A percentile compares a stretch with the other conserved stretches of the same genome.
These are phyloP conservation scores for Fonsecaea pedrosoi DNA, from an alignment of 2,329 filamentous ascomycete genomes.

Conservation along the genomic window DNA sequence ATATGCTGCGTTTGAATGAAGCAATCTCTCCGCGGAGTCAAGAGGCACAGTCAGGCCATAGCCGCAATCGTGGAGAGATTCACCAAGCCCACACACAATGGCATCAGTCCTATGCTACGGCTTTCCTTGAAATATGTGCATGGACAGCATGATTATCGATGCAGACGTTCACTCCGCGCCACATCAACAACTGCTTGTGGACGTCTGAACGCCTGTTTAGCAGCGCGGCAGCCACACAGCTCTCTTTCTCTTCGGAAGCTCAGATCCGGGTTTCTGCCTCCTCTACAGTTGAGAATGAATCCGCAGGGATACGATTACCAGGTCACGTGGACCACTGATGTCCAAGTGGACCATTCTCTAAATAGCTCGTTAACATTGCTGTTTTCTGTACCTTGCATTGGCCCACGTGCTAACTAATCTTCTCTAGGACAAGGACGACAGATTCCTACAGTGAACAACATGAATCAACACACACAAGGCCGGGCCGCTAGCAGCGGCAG, in stretches of 20 bases:
- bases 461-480: slow-evolving; percentile 34
- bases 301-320: not conserved
- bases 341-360: slow-evolving; percentile 4
- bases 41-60: not conserved
- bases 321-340: not conserved
- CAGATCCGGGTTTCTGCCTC: not conserved
- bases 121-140: not conserved
- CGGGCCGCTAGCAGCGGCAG: slow-evolving; percentile 34
- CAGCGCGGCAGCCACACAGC: not conserved
- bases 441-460: slow-evolving; percentile 35
- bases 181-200: not conserved
- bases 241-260: not conserved
- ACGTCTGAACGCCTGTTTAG: not conserved
- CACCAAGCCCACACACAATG: not conserved
- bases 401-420: slow-evolving; percentile 13
- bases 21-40: not conserved
- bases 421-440: slow-evolving; percentile 37
- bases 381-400: slow-evolving; percentile 2
- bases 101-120: not conserved
- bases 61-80: not conserved
- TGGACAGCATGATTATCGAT: not conserved
- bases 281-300: not conserved
- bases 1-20: not conserved
- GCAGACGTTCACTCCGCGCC: not conserved
- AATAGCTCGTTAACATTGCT: slow-evolving; percentile 7